Base-by-base conservation (phyloP, 345 rosid genomes). In the Rhodamnia argentea region DNA sequence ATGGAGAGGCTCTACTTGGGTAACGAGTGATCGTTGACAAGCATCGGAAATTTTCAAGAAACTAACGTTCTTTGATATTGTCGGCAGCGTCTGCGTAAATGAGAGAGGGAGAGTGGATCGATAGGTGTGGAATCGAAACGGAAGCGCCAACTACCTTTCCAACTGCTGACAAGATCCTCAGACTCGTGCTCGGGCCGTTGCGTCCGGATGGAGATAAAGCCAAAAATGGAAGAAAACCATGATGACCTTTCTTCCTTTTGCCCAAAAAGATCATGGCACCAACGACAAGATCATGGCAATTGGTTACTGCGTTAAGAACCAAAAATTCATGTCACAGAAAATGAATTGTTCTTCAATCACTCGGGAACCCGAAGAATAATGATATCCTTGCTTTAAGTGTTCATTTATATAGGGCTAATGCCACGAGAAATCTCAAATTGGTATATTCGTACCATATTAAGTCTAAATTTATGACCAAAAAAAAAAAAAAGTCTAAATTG, bases 121-220 rank as follows among this genome's bases (percentile, higher is more conserved):
- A 83, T 27, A 10, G 84, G 47, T 47, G 62, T 0, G 60, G 56
- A 18, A 12, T 5, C 13, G 85, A 44, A 27, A 16, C 16, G 62
- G 15, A 51, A 44, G 70, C 70, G 70, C 85, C 85, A 83, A 56
- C 85, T 56, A 24, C 52, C 85, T 37, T 83, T 83, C 85, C 62
- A 40, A 37, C 85, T 37, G 85, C 40, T 0, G 26, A 22, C 81
- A 37, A 70, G 26, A 20, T 70, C 81, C 20, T 13, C 22, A 6
- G 26, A 18, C 81, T 18, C 81, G 20, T 37, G 78, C 22, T 70
- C 78, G 18, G 78, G 47, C 37, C 23, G 78, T 32, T 37, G 26
- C 37, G 26, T 18, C 81, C 7, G 11, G 47, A 70, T 26, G 47
- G 13, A 70, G 47, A 70, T 18, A 24, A 24, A 70, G 78, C 24